Evolutionary conservation across 805 yeast genomes (phyloP).

Genomic region (Candida railenensis): DNA sequence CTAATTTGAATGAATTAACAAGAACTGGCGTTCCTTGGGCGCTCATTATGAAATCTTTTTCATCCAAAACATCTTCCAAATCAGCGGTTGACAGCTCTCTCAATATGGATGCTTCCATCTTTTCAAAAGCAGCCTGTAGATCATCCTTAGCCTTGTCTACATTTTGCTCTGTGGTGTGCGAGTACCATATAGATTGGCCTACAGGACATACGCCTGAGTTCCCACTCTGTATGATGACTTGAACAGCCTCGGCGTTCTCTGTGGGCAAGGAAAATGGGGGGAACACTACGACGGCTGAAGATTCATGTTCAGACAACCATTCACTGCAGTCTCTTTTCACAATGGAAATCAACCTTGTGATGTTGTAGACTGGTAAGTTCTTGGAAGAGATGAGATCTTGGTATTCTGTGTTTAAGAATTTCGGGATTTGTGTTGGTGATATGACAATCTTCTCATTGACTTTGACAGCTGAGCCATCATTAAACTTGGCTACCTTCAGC

Average conservation of each 20-base stretch:
- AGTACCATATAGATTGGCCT: constrained; percentile 90
- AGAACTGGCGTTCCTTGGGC: constrained; percentile 57
- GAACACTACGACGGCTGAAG: constrained; percentile 85
- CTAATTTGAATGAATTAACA: constrained; percentile 78
- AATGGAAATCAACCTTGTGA: constrained; percentile 75
- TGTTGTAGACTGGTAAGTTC: constrained; percentile 46
- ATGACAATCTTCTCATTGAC: constrained; percentile 79
- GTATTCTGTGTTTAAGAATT: constrained; percentile 40
- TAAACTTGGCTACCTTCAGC: constrained; percentile 64
- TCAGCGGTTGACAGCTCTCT: constrained; percentile 68
- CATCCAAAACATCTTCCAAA: constrained; percentile 49
- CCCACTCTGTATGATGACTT: constrained; percentile 82
- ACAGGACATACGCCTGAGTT: constrained; percentile 84
- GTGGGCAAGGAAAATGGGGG: constrained; percentile 79
- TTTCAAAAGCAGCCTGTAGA: constrained; percentile 74
- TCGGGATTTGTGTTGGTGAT: constrained; percentile 64
- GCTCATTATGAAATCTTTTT: constrained; percentile 40
- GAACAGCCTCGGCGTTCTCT: constrained; percentile 71
- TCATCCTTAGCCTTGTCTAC: constrained; percentile 71
- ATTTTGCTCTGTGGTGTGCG: constrained; percentile 69
- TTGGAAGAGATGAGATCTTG: constrained; percentile 37
- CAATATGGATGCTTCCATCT: constrained; percentile 75
- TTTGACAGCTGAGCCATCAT: constrained; percentile 72
- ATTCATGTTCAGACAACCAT: constrained; percentile 87
- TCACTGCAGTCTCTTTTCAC: constrained; percentile 86